Conservation (phyloP, 805 yeast genomes). For the Spathaspora arborariae region DNA sequence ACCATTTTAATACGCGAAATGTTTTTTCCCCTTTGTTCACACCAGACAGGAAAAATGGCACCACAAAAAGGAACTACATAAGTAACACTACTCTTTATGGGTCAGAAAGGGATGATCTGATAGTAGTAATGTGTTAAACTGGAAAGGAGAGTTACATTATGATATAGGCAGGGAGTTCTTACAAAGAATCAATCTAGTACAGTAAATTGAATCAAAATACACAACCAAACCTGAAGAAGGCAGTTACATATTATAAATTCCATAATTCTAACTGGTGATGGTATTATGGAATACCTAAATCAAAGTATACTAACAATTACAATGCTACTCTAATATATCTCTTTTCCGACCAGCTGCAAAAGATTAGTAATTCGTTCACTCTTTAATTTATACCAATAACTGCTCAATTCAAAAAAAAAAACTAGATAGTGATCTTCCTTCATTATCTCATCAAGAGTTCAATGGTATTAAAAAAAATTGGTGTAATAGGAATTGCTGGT, state of each 20-base stretch:
- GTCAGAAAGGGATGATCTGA: no score
- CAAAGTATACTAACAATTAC: neutral
- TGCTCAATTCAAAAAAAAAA: no score
- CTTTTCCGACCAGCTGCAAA: neutral
- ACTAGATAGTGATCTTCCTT: neutral
- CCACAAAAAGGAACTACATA: no score
- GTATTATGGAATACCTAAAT: neutral
- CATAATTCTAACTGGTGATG: neutral
- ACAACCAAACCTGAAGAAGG: neutral
- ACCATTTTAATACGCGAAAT: neutral
- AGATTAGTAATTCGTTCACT: neutral
- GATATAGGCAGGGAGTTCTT: neutral
- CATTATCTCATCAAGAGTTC: neutral
- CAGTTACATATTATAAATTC: no score
- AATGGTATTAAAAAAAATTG: neutral
- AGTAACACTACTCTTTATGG: no score
- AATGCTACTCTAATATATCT: neutral
- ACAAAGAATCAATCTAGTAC: neutral
- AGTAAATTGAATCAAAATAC: neutral
- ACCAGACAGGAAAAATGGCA: neutral
- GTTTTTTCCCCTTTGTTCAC: neutral
- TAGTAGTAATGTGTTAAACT: no score
- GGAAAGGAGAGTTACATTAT: neutral
- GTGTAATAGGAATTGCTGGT: constrained; percentile 31
- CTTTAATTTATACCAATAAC: neutral